Base-by-base conservation (phyloP, 129 eudicot species). In the Rutidosis leptorrhynchoides region DNA sequence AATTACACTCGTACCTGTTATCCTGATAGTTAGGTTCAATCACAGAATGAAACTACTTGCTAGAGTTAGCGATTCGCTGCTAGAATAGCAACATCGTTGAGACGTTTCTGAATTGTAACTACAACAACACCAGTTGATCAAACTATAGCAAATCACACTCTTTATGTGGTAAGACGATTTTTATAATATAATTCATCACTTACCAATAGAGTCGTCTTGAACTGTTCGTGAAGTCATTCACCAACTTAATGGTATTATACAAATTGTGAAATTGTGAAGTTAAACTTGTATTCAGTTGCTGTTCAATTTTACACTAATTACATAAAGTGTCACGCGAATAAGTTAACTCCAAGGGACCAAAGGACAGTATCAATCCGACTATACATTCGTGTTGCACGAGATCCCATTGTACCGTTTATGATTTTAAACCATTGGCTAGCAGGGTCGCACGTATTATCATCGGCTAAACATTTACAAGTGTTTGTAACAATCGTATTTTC, bases 341-440 rank as follows among this genome's bases (percentile, higher is more conserved):
- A 59, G 12, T 14, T 48, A 23, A 45, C 74, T 60, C 73, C 79
- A 19, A 75, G 24, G 5, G 79, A 59, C 45, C 52, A 68, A 14
- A 75, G 64, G 68, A 75, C 33, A 16, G 69, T 28, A 67, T 52
- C 33, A 24, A 75, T 27, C 46, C 26, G 27, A 33, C 52, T 15
- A 24, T 59, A 75, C 46, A 46, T 5, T 54, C 43, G 45, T 1
- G 46, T n/a, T 60, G 62, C 19, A 74, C 49, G 29, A 4, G 52
- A 62, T 7, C 46, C 46, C 7, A 67, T 71, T n/a, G 90, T 83
- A 79, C 76, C 73, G 40, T 86, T 77, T 20, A 89, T 80, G 69
- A 89, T 75, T 60, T 89, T 89, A 82, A 94, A 94, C 97, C 99
- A 94, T 60, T 89, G 95, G 58, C 86, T 94, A 37, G 70, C 84